Evolutionary conservation across 495 filamentous ascomycete species (phyloP).

Genomic region (Chaetomium tenue): DNA sequence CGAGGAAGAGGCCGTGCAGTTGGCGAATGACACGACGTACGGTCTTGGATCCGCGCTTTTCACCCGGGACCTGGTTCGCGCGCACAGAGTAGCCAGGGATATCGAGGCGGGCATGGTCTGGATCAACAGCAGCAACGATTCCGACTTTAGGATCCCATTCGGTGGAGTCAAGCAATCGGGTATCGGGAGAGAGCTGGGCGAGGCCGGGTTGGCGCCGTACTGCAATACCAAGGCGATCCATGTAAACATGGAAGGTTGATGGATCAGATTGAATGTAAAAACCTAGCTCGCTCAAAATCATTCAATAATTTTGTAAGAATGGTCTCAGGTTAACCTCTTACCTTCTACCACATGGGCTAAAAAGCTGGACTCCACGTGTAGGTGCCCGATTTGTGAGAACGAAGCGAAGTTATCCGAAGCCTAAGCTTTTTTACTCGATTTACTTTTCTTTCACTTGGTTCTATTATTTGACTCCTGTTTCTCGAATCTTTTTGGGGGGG

Average conservation of each 20-base stretch:
- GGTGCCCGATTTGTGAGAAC: no score
- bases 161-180: conserved; percentile 95
- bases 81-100: conserved; percentile 76
- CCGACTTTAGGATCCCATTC: conserved; percentile 75
- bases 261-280: neutral
- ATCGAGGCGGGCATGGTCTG: conserved; percentile 97
- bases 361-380: no score
- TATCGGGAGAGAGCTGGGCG: conserved; percentile 84
- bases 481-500: no score
- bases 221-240: conserved; percentile 76
- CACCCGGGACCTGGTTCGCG: conserved; percentile 74
- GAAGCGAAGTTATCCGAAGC: no score
- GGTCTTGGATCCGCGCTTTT: conserved; percentile 85
- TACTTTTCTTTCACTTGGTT: neutral
- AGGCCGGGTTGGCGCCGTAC: conserved; percentile 81
- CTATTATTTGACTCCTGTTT: no score
- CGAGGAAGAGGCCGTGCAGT: conserved; percentile 78
- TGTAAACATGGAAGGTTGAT: conserved; percentile 61
- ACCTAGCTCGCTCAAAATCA: neutral
- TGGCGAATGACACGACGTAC: conserved; percentile 88
- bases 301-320: neutral
- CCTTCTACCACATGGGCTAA: no score
- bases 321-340: no score
- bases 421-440: no score
- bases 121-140: conserved; percentile 86